Conservation (phyloP, 345 rosid genomes). For the Chamaenerion angustifolium region DNA sequence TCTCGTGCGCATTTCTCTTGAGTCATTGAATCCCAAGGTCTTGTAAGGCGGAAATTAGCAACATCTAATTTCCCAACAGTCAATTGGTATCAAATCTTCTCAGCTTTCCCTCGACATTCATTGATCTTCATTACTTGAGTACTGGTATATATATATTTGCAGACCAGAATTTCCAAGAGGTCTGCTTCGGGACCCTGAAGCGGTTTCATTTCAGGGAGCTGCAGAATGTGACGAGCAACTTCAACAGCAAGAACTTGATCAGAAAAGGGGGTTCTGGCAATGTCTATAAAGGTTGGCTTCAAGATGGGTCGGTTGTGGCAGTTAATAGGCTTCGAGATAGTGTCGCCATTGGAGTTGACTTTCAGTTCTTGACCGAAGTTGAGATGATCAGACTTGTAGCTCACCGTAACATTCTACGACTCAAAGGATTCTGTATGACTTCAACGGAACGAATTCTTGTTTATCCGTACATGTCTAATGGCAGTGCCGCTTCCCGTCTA, state of each 20-base stretch:
- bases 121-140: not conserved
- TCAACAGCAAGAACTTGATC: conserved; percentile 70
- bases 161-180: conserved; percentile 53
- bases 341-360: conserved; percentile 57
- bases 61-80: too few species aligned
- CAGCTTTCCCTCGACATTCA: too few species aligned
- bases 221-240: conserved; percentile 64
- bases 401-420: conserved; percentile 70
- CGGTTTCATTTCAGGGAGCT: conserved; percentile 78
- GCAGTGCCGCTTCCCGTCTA: conserved; percentile 81
- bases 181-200: conserved; percentile 65
- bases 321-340: conserved; percentile 78
- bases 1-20: too few species aligned
- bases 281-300: conserved; percentile 73
- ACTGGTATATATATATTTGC: conserved; percentile 17
- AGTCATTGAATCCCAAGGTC: too few species aligned
- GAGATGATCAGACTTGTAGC: conserved; percentile 91
- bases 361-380: conserved; percentile 78
- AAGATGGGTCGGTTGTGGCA: conserved; percentile 56
- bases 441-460: conserved; percentile 57
- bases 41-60: too few species aligned
- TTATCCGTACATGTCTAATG: conserved; percentile 92
- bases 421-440: conserved; percentile 70
- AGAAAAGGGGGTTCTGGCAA: conserved; percentile 89
- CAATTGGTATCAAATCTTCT: too few species aligned